Evolutionary conservation across 2,329 filamentous ascomycete species (phyloP).

Genomic region (Sporothrix protearum): DNA sequence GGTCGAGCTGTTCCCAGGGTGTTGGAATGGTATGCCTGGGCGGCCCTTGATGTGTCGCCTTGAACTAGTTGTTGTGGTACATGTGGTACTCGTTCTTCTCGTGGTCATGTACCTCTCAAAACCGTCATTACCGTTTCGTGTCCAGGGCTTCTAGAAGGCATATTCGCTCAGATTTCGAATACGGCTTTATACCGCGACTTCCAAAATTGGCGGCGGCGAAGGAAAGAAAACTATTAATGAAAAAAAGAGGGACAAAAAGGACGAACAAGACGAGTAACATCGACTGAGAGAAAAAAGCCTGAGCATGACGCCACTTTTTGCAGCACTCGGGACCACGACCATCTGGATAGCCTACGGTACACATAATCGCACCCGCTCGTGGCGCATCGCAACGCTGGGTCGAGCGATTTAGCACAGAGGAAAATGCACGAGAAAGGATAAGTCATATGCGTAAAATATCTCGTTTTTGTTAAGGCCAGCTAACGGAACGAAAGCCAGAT

Average conservation of each 20-base stretch:
- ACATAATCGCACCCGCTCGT: neutral
- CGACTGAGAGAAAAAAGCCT: neutral
- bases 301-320: conserved; percentile 12
- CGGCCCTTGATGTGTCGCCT: neutral
- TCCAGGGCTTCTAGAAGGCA: conserved; percentile 5
- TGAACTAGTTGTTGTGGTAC: neutral
- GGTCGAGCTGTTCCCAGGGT: neutral
- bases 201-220: neutral
- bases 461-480: neutral
- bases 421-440: neutral
- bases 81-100: neutral
- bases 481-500: neutral
- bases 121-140: neutral
- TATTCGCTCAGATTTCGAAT: neutral
- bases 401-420: neutral
- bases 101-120: neutral
- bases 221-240: neutral
- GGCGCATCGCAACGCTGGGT: neutral
- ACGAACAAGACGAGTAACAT: neutral
- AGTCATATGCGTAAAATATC: conserved; percentile 1
- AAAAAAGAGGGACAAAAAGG: neutral
- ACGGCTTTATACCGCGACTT: neutral
- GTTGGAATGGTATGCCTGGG: neutral
- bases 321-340: neutral
- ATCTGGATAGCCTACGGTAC: neutral